These are phyloP conservation scores for Litchi chinensis DNA, from an alignment of 345 rosid species.

Conservation along the genomic window DNA sequence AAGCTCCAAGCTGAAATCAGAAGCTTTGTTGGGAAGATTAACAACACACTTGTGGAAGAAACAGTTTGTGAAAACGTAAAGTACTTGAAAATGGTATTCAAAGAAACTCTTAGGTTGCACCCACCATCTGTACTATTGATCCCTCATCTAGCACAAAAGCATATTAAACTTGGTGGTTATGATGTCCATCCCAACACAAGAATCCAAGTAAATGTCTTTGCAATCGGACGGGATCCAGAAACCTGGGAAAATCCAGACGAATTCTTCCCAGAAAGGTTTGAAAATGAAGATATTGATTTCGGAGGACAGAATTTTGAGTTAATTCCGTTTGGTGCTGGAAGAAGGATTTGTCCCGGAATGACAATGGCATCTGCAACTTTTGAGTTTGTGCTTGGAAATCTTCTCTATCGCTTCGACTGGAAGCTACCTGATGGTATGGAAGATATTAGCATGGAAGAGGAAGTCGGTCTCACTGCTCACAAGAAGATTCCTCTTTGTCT, in stretches of 20 bases:
- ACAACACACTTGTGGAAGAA: background rate
- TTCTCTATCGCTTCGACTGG: background rate
- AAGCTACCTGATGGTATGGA: background rate
- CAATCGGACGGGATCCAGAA: background rate
- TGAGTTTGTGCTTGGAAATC: background rate
- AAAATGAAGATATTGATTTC: background rate
- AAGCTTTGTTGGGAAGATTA: background rate
- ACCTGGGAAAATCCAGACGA: background rate
- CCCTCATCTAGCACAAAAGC: background rate
- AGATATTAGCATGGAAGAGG: background rate
- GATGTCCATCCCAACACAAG: background rate
- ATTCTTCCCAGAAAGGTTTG: background rate
- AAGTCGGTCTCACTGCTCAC: background rate
- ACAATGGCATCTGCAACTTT: background rate
- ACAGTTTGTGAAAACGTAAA: background rate
- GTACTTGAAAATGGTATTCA: background rate
- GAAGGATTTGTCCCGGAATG: background rate
- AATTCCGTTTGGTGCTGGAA: background rate
- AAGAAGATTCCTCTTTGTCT: slow-evolving; percentile 6
- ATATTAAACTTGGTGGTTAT: background rate
- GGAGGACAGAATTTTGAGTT: background rate
- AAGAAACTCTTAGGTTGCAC: background rate
- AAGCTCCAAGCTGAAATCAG: slow-evolving; percentile 2
- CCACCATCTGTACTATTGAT: background rate
- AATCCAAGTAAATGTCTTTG: background rate